Base-by-base conservation (phyloP, 139 green algal genomes). In the Nannochloris sp. region DNA sequence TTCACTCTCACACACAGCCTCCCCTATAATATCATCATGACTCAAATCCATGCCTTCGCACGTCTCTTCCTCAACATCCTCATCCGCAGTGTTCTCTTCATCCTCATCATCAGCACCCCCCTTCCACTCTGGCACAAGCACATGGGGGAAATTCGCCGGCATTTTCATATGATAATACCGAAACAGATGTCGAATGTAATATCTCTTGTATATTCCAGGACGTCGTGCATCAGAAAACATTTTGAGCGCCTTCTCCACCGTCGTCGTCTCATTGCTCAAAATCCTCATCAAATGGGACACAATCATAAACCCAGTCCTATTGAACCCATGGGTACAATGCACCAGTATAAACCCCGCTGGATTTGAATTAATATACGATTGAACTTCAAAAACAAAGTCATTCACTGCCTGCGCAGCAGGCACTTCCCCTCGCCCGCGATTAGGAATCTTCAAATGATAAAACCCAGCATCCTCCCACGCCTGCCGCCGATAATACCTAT, bases 271-370 rank as follows among this genome's bases (percentile, higher is more conserved):
- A 20, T 66, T 16, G 37, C 57, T 59, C 20, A 67, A 14, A 3
- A 68, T 40, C 43, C 85, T 68, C 55, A 84, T 56, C 37, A 92
- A 63, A 40, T 73, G 83, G 36, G 76, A 75, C 16, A 66, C 70
- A 44, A 92, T 79, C 76, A 92, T 85, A 67, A 72, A 90, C 3
- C 91, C 87, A 31, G 91, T 97, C 55, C 93, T 79, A 76, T 99
- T 99, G 82, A 91, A 95, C 56, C 93, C 93, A 65, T 99, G 93
- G 45, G 93, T 99, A 85, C 93, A 99, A 79, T 99, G 93, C 37
- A 99, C 83, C 8, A 97, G 49, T 10, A 79, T 63, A 40, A 61
- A 49, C 30, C 56, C 58, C 6, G 57, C 16, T 12, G 61, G 68
- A 26, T 37, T 36, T 43, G 57, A 2, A 33, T 66, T 40, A 11